Base-by-base conservation (phyloP, 352 stramenopile species). In the Phytophthora pistaciae region DNA sequence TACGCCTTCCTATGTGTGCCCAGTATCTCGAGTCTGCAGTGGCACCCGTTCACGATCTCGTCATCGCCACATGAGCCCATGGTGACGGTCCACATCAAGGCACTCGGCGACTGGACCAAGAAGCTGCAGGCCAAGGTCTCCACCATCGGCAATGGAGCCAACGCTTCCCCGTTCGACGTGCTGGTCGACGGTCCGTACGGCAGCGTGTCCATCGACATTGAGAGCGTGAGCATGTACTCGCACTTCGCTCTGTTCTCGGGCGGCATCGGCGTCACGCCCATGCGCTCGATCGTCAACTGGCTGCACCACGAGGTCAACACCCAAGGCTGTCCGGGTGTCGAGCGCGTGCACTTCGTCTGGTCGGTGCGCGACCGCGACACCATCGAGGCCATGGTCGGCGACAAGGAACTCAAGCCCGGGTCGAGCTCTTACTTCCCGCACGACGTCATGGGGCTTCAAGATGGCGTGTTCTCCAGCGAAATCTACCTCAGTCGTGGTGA, bases 41-140 rank as follows among this genome's bases (percentile, higher is more conserved):
- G 88, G 88, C 90, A 97, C 66, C 90, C 90, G 50, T 96, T 96
- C 72, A 93, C 86, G 18, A 85, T 97, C 42, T 91, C 84, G 13
- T 92, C 80, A 16, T 80, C 83, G 1, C 87, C 87, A 2, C 60
- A 76, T 31, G 82, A 94, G 76, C n/a, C 73, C 48, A 68, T 82
- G 64, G 69, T 90, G 13, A 83, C 71, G 1, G 75, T 94, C 56
- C 83, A 90, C 64, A 84, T 94, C 63, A 80, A 77, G 27, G 62
- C 70, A 4, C 27, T 80, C 0, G 83, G 85, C 9, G 81, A 92
- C 54, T 91, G 85, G 83, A 91, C 85, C 14, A 61, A 65, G 4
- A 74, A 71, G 36, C 74, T 91, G 4, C 58, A 72, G 3, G 27
- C 70, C 9, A 18, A 70, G 20, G 53, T 65, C 3, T 18, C 56